A percentile compares a stretch with the other conserved stretches of the same genome.
phyloP scores from a whole-genome alignment of 306 rosid species.

The Purshia tridentata region DNA sequence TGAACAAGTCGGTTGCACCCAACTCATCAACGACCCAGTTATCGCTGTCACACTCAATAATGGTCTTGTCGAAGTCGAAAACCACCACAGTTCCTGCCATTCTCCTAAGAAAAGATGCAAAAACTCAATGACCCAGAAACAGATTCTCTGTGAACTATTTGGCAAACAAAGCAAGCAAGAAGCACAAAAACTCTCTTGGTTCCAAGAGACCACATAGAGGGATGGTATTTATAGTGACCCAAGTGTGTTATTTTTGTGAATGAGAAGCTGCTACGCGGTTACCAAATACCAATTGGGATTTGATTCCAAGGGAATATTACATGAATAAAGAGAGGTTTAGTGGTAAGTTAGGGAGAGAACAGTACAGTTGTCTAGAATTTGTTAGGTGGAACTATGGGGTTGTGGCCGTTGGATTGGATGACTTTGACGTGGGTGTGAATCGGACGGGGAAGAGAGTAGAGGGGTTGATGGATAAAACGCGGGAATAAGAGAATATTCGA shows the following conservation, averaged over 20 bases:
- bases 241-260: not conserved
- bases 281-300: not conserved
- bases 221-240: conserved; percentile 45
- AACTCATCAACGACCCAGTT: conserved; percentile 74
- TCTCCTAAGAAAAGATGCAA: not conserved
- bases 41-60: conserved; percentile 72
- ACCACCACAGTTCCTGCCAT: conserved; percentile 59
- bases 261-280: not conserved
- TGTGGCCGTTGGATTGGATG: conserved; percentile 26
- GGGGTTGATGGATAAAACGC: conserved; percentile 2
- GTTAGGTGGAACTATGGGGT: not conserved
- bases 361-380: not conserved
- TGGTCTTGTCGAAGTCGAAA: conserved; percentile 85
- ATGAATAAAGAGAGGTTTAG: not conserved
- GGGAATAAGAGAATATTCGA: conserved; percentile 59
- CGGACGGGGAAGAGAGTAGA: conserved; percentile 1
- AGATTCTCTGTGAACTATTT: no score
- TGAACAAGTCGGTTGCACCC: conserved; percentile 64
- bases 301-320: conserved; percentile 56
- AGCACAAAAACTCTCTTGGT: not conserved
- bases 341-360: no score
- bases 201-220: not conserved
- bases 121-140: not conserved
- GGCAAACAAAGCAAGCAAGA: not conserved
- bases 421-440: conserved; percentile 1